Percentiles rank a stretch among this genome's conserved stretches.
phyloP scores from a whole-genome alignment of 2,329 filamentous ascomycete species.

The Penicillium expansum region DNA sequence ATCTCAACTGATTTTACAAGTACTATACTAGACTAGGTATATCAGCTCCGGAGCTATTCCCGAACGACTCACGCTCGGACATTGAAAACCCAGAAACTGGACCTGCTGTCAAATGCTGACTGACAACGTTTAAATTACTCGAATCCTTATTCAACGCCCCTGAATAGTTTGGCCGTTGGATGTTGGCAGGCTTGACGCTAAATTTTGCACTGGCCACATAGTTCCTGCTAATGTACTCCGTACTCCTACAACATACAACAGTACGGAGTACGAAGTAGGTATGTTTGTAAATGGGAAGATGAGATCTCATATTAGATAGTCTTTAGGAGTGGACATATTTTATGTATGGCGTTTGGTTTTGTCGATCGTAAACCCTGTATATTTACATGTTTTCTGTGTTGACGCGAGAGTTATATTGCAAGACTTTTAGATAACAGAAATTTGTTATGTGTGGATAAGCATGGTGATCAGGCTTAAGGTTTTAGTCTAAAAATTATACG shows the following conservation, averaged over 20 bases:
- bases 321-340: background rate
- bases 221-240: background rate
- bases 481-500: background rate
- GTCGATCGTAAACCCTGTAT: background rate
- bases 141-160: background rate
- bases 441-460: too few relatives aligned
- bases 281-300: background rate
- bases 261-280: too few relatives aligned
- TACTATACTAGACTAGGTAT: background rate
- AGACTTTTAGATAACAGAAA: background rate
- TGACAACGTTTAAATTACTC: constrained; percentile 5
- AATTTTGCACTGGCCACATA: background rate
- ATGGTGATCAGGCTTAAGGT: background rate
- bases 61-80: background rate
- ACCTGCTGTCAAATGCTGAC: constrained; percentile 7
- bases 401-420: background rate
- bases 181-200: background rate
- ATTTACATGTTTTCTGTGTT: background rate
- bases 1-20: background rate
- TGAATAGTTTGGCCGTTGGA: background rate
- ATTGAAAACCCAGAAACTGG: background rate
- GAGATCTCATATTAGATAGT: background rate
- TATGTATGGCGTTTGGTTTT: background rate
- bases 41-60: constrained; percentile 2
- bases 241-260: too few relatives aligned